phyloP scores from a whole-genome alignment of 352 stramenopile species.

The Blastocystis hominis region DNA sequence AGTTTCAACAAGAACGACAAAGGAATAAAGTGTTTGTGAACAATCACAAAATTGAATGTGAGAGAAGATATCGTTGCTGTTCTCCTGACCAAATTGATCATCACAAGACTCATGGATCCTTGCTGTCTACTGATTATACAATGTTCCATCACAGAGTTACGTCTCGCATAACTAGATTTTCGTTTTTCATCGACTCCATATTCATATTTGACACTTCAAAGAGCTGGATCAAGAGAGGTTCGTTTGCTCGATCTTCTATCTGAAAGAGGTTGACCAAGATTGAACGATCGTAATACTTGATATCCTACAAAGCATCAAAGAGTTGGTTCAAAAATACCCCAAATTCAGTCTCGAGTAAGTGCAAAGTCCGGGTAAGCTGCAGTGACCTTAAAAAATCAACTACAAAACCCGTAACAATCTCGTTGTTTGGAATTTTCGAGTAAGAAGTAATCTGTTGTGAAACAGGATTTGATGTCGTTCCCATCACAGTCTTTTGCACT shows the following conservation, averaged over 20 bases:
- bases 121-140: background rate
- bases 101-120: constrained; percentile 1
- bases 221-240: constrained; percentile 1
- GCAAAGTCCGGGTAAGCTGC: background rate
- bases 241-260: background rate
- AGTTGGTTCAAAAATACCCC: background rate
- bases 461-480: background rate
- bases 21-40: constrained; percentile 13
- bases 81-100: constrained; percentile 22
- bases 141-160: background rate
- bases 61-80: constrained; percentile 35
- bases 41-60: constrained; percentile 5
- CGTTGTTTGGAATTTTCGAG: background rate
- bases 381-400: constrained; percentile 28
- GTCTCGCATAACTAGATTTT: background rate
- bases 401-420: constrained; percentile 21
- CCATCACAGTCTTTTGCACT: background rate
- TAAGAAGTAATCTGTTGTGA: background rate
- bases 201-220: background rate
- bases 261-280: background rate
- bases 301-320: background rate
- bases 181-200: background rate
- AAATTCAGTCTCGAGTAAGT: background rate
- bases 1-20: background rate
- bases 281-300: background rate